Evolutionary conservation across 2,329 filamentous ascomycete genomes (phyloP), one percentile per base, ranked within the genome.

Genomic region (Cercospora zeae-maydis): DNA sequence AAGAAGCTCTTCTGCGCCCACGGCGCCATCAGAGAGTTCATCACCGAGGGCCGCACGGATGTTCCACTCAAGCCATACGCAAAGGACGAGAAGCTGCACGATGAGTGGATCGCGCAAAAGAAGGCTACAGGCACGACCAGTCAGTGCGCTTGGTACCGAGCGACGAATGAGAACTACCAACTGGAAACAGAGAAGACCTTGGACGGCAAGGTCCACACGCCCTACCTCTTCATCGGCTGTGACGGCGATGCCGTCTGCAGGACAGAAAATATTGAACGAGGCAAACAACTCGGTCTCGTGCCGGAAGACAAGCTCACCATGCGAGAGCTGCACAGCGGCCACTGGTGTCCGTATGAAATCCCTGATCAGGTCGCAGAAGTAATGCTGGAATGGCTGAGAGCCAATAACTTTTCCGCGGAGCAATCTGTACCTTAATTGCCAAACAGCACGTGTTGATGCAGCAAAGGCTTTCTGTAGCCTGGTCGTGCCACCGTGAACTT

Each of bases 141-240:
- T 1, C 72, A 74, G 4, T 61, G 75, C 53, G 74, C 73, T 61
- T 78, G 74, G 73, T 79, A 79, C 66, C 67, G 70, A 16, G 73
- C 74, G 1, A 64, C 64, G 27, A 57, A 27, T 0, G 58, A 65
- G 4, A 70, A 74, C 36, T 33, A 72, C 27, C 73, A 78, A 24
- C 10, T 54, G 21, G 61, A 62, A 31, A 67, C 60, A 13, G 69
- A 71, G 37, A 66, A 61, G 58, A 49, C 6, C 6, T 56, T 70
- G 31, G 60, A 60, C 54, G 67, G 19, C 61, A 72, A 45, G 64
- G 45, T 70, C 3, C 52, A 63, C 21, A 73, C 75, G 21, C 78
- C 78, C 0, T 66, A 73, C 42, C 64, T 79, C 37, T 78, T 73
- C 42, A 70, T 79, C 37, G 68, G 63, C 14, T 63, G 58, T 60